Base-by-base conservation (phyloP, 805 yeast genomes). In the Myxozyma neotropica region DNA sequence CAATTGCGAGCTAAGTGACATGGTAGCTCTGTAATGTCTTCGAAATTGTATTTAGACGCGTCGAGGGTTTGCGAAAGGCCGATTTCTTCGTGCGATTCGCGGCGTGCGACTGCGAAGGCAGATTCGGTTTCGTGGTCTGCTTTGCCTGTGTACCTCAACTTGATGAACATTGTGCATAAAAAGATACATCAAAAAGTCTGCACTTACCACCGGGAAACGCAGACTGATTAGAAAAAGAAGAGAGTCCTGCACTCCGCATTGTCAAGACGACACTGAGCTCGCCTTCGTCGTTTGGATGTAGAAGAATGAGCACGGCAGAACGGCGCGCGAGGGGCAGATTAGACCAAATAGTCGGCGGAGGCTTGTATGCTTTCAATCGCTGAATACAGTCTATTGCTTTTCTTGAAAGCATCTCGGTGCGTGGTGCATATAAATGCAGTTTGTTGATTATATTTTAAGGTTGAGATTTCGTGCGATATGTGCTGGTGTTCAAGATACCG, bases 141-240 rank as follows among this genome's bases (percentile, higher is more conserved):
- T 69, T 87, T 89, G 5, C 96, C 96, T 13, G 93, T 38, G 87
- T 92, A 19, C 87, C 67, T 87, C 93, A 40, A 29, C 24, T n/a
- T n/a, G n/a, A n/a, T n/a, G n/a, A n/a, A n/a, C n/a, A n/a, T n/a
- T n/a, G n/a, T n/a, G n/a, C n/a, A n/a, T n/a, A 10, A 42, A 6
- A 36, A 29, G 29, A 29, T 15, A 36, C 8, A 24, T 12, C 3
- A 40, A 15, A 21, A 50, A 57, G 1, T 1, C n/a, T 31, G 13
- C 86, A 68, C 56, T 83, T 86, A 7, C 97, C 98, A 1, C 98
- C 98, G 3, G 98, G 98, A 7, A 92, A 77, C 1, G 97, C 89
- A 4, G 88, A 88, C 71, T 92, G 96, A 4, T 97, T 97, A 0
- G 94, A 87, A 74, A 91, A 92, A 54, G 82, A 82, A 50, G 84